Conservation (phyloP, 345 rosid genomes). For the Syzygium aromaticum region DNA sequence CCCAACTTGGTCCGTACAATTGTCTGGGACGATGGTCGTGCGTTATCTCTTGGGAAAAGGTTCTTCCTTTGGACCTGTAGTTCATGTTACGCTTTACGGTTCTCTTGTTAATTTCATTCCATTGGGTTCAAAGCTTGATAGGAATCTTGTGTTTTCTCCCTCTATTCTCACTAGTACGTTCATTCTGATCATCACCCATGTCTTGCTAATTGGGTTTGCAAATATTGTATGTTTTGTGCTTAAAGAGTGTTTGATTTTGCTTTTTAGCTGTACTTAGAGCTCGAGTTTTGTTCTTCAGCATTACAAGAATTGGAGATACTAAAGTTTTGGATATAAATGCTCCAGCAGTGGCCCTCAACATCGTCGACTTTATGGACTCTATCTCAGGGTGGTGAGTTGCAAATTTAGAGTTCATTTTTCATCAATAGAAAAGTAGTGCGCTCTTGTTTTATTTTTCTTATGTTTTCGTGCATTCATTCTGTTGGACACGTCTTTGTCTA, state of each 20-base stretch:
- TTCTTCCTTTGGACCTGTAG: background rate
- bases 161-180: background rate
- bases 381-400: conserved; percentile 19
- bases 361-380: conserved; percentile 23
- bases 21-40: background rate
- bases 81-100: background rate
- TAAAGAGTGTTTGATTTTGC: background rate
- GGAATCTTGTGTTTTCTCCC: background rate
- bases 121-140: background rate
- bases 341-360: conserved; percentile 10
- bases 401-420: background rate
- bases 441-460: background rate
- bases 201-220: background rate
- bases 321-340: conserved; percentile 14
- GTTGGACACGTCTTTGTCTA: background rate
- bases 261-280: background rate
- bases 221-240: background rate
- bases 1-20: background rate
- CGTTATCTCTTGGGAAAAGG: background rate
- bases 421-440: background rate
- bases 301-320: background rate
- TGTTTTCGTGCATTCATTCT: background rate
- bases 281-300: background rate
- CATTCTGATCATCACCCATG: background rate
- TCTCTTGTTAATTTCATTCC: background rate